Base-by-base conservation (phyloP, 2,329 filamentous ascomycete genomes). In the Verticillium klebahnii region DNA sequence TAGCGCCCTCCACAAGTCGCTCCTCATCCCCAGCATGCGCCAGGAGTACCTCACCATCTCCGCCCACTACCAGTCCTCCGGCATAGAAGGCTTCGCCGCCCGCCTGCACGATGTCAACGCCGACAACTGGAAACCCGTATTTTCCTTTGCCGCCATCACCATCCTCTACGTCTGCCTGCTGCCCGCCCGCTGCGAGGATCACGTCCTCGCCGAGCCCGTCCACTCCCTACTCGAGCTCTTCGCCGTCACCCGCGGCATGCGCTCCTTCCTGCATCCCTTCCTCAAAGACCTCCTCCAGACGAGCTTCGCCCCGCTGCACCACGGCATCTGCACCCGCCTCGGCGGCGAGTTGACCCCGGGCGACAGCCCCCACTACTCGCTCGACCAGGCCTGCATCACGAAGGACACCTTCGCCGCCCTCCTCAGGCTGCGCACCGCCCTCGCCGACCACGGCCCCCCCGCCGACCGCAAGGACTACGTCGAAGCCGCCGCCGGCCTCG, bases 81-180 rank as follows among this genome's bases (percentile, higher is more conserved):
- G 71, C 1, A 68, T 71, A 2, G 69, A 72, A 14, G 67, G 67
- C 1, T 73, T 71, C 37, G 67, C 70, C 8, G 57, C 60, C 1
- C 57, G 61, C 6, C 62, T 73, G 11, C 65, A 66, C 17, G 52
- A 62, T 5, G 61, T 69, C 12, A 45, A 63, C 36, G 23, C 64
- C 8, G 57, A 62, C 3, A 69, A 65, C 52, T 70, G 67, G 65
- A 62, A 64, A 37, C 73, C 76, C n/a, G 69, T 76, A 39, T 75
- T 78, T 40, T 75, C 72, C 66, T 78, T 81, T 56, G 77, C 78
- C 61, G 77, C 77, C 14, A 73, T 72, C 4, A 74, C 72, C 60
- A 71, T 77, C 3, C 14, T 72, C 9, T 68, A 67, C 25, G 71
- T 71, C 1, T 45, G 56, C 4, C 56, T 37, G 6, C 6, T 62